phyloP scores from a whole-genome alignment of 345 rosid species.

The Salix arbutifolia region DNA sequence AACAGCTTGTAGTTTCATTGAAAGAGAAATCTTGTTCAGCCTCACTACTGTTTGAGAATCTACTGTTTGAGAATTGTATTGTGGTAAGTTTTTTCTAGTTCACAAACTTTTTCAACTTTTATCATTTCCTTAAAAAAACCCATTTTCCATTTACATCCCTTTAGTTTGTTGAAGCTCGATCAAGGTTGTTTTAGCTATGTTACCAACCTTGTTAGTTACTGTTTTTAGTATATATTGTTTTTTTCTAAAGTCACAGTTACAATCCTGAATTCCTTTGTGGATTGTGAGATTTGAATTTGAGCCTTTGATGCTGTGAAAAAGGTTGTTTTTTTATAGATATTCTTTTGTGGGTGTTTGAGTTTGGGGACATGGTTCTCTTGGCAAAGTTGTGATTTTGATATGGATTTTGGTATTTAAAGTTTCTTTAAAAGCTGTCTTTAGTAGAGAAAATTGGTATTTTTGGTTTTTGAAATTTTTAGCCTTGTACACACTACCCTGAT shows the following conservation, averaged over 20 bases:
- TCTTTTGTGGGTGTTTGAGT: slow-evolving; percentile 6
- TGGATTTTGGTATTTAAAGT: slow-evolving; percentile 9
- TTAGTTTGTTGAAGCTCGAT: slow-evolving; percentile 37
- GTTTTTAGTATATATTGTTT: slow-evolving; percentile 8
- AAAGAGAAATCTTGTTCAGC: slow-evolving; percentile 1
- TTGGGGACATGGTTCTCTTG: slow-evolving; percentile 18
- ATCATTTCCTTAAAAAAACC: slow-evolving; percentile 11
- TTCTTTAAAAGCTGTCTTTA: neutral
- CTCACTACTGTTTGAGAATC: slow-evolving; percentile 13
- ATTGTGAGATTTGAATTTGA: slow-evolving; percentile 22
- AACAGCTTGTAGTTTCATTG: slow-evolving; percentile 4
- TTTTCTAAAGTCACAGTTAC: neutral
- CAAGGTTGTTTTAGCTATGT: slow-evolving; percentile 26
- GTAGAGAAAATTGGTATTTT: neutral
- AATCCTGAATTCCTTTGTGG: slow-evolving; percentile 5
- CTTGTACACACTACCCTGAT: slow-evolving; percentile 8
- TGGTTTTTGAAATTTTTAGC: slow-evolving; percentile 6
- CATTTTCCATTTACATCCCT: slow-evolving; percentile 22
- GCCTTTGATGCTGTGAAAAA: neutral
- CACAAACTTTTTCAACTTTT: slow-evolving; percentile 12
- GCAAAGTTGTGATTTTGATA: slow-evolving; percentile 6
- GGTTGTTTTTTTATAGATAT: neutral
- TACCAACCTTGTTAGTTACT: slow-evolving; percentile 10
- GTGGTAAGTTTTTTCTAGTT: slow-evolving; percentile 29
- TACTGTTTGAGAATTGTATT: slow-evolving; percentile 10